Conservation (phyloP, 768 basidiomycete species). For the Leccinellum rugosiceps region DNA sequence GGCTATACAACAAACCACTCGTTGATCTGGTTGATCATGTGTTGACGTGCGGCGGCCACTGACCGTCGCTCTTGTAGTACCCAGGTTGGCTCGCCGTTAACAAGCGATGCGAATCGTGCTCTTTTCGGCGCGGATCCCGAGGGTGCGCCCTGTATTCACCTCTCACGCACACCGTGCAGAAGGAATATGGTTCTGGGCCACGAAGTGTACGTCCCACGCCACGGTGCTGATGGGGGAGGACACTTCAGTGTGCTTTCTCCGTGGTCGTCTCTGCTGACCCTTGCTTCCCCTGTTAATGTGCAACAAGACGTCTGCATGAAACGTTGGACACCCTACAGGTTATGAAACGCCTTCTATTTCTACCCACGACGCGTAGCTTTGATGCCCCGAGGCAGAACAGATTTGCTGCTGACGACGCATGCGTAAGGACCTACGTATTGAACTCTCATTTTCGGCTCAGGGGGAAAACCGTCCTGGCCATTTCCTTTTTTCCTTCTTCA, state of each 20-base stretch:
- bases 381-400: slow-evolving; percentile 11
- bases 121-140: background rate
- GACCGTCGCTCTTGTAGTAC: slow-evolving; percentile 7
- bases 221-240: slow-evolving; percentile 4
- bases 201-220: background rate
- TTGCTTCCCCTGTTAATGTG: slow-evolving; percentile 12
- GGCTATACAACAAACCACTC: slow-evolving; percentile 17
- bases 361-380: slow-evolving; percentile 20
- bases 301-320: slow-evolving; percentile 5
- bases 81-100: background rate
- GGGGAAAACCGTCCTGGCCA: background rate
- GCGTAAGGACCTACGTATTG: background rate
- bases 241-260: slow-evolving; percentile 3
- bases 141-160: slow-evolving; percentile 9
- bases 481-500: slow-evolving; percentile 16
- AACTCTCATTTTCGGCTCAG: background rate
- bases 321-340: background rate
- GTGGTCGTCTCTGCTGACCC: slow-evolving; percentile 8
- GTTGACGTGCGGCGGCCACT: slow-evolving; percentile 21
- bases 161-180: slow-evolving; percentile 4
- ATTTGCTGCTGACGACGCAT: background rate
- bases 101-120: background rate
- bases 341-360: slow-evolving; percentile 21
- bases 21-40: slow-evolving; percentile 7
- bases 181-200: background rate